phyloP scores from a whole-genome alignment of 257 asterid genomes.

The Fraxinus excelsior region DNA sequence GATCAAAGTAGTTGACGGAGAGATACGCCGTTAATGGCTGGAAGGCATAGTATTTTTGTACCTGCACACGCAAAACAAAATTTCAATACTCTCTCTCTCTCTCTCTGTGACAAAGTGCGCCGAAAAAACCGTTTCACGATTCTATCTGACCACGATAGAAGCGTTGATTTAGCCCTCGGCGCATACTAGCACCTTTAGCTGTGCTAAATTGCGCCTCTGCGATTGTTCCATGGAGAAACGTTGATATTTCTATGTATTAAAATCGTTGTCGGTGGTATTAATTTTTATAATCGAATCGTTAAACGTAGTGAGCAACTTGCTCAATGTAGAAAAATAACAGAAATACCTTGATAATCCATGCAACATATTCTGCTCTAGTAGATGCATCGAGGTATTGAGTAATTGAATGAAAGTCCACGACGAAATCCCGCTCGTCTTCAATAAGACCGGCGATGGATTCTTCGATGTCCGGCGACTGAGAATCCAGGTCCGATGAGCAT shows the following conservation, averaged over 20 bases:
- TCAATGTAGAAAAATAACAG: background rate
- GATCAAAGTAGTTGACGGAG: constrained; percentile 59
- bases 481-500: constrained; percentile 72
- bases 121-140: background rate
- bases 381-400: constrained; percentile 55
- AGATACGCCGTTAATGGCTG: constrained; percentile 55
- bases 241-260: background rate
- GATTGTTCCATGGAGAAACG: background rate
- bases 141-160: background rate
- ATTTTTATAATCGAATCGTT: background rate
- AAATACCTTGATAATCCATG: constrained; percentile 93
- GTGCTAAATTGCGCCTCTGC: constrained; percentile 29
- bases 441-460: constrained; percentile 75
- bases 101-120: constrained; percentile 19
- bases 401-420: constrained; percentile 21
- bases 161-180: constrained; percentile 3
- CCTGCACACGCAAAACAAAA: constrained; percentile 34
- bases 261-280: background rate
- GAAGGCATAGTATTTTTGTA: constrained; percentile 44
- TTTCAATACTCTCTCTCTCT: background rate
- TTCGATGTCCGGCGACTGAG: constrained; percentile 49
- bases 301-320: background rate
- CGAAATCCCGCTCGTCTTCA: constrained; percentile 66
- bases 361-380: constrained; percentile 64
- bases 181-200: constrained; percentile 16